Evolutionary conservation across 2,329 filamentous ascomycete genomes (phyloP), one percentile per base, ranked within the genome.

Genomic region (Colletotrichum paranaense): DNA sequence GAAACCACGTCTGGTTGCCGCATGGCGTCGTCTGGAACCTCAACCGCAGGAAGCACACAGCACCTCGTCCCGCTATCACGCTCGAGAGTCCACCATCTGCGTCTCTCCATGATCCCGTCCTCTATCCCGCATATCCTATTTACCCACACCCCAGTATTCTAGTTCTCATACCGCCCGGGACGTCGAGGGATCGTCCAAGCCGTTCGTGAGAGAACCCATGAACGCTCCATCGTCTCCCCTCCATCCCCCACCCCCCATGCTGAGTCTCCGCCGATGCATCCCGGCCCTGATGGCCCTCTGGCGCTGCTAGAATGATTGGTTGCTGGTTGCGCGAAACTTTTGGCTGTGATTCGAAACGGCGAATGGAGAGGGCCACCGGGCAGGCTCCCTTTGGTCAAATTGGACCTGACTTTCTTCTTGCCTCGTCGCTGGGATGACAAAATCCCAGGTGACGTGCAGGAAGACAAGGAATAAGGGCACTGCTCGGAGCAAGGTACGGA

Each of bases 241-340:
- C 68, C 30, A 14, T 38, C 55, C 24, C 56, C 4, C 26, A 26
- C 26, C 26, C 46, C 57, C 14, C 52, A 26, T 49, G 19, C 19
- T 26, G 55, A 9, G 28, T 57, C 67, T 62, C 58, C 49, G 22
- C 67, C 60, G 32, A 57, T 5, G n/a, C 67, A 73, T 73, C 71
- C 60, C 55, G 57, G 68, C 42, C 52, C 35, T 53, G 68, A 64
- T 42, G 53, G 57, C 46, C 68, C 49, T 56, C 58, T 67, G 62
- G 62, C 62, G 62, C 72, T 60, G 68, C 62, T 26, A 55, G 42
- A 74, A 52, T 30, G 68, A 74, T 72, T 74, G 72, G 72, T 26
- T 46, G 53, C 24, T 60, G 63, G 24, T 32, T 58, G 68, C 62
- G 55, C 57, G 68, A 72, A 74, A 74, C 57, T 74, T 74, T 64